Evolutionary conservation across 1,284 basidiomycete species (phyloP).

Genomic region (Melampsora larici-populina): DNA sequence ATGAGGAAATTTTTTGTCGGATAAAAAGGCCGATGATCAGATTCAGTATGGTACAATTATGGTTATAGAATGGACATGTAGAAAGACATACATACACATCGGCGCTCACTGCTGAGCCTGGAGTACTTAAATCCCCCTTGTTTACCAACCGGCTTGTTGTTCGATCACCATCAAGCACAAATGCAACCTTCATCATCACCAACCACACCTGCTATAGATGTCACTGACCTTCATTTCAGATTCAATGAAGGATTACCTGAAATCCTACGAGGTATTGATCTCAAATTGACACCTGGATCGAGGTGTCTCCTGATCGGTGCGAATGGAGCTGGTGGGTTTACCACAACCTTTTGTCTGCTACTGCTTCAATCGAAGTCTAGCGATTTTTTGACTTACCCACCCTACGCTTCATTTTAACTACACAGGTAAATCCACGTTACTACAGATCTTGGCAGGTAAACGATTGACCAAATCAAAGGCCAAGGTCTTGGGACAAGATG

Average conservation of each 20-base stretch:
- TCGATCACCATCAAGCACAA: too few species aligned
- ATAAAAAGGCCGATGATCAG: too few species aligned
- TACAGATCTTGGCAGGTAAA: constrained; percentile 92
- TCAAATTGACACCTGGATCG: constrained; percentile 68
- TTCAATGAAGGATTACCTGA: constrained; percentile 12
- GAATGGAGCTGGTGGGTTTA: constrained; percentile 71
- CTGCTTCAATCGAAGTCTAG: background rate
- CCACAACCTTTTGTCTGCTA: background rate
- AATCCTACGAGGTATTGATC: constrained; percentile 47
- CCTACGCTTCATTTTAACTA: constrained; percentile 22
- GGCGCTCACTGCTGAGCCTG: too few species aligned
- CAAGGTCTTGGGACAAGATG: constrained; percentile 73
- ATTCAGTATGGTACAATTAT: too few species aligned
- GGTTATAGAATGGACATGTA: too few species aligned
- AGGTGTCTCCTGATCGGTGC: constrained; percentile 80
- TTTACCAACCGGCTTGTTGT: too few species aligned
- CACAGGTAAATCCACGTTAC: constrained; percentile 92
- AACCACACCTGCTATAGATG: background rate
- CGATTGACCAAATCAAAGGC: constrained; percentile 63
- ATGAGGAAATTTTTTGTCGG: too few species aligned
- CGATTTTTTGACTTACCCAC: background rate
- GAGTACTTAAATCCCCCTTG: too few species aligned
- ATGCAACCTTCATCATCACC: too few species aligned
- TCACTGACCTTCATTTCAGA: constrained; percentile 20
- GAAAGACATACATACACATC: too few species aligned